Evolutionary conservation across 352 stramenopile species (phyloP).

Genomic region (Phytophthora europaea): DNA sequence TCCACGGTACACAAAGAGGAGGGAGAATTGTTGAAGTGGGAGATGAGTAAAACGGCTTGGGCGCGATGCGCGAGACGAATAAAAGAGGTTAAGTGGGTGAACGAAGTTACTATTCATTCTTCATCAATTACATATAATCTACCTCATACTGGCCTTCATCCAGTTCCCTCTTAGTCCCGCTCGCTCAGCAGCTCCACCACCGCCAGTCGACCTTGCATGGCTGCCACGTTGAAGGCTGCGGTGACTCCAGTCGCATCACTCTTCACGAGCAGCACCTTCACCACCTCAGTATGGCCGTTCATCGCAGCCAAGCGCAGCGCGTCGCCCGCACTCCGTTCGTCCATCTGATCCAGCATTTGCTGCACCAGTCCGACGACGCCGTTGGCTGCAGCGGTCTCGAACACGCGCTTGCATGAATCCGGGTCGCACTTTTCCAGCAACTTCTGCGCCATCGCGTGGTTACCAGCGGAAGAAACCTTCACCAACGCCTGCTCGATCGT

Average conservation of each 20-base stretch:
- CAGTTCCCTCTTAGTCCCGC: conserved; percentile 7
- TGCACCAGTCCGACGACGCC: conserved; percentile 18
- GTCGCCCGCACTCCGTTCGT: conserved; percentile 3
- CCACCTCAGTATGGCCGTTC: conserved; percentile 21
- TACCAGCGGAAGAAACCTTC: conserved; percentile 23
- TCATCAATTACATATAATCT: neutral
- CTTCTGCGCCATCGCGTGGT: conserved; percentile 12
- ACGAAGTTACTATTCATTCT: neutral
- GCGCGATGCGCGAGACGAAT: too few species aligned
- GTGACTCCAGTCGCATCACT: conserved; percentile 21
- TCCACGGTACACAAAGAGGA: too few species aligned
- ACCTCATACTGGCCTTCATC: neutral
- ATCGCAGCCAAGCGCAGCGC: conserved; percentile 19
- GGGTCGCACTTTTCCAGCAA: conserved; percentile 17
- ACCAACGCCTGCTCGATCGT: conserved; percentile 29
- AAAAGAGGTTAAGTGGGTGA: too few species aligned
- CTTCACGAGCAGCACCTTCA: conserved; percentile 24
- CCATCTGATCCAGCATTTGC: conserved; percentile 25
- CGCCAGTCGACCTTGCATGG: conserved; percentile 25
- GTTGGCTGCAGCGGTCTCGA: conserved; percentile 18
- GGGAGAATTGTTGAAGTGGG: too few species aligned
- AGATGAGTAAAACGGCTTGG: too few species aligned
- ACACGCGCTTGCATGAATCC: conserved; percentile 19
- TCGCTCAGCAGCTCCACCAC: conserved; percentile 29
- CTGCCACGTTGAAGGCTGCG: conserved; percentile 20